Evolutionary conservation across 495 filamentous ascomycete species (phyloP).

Genomic region (Hypoxylon cercidicola): DNA sequence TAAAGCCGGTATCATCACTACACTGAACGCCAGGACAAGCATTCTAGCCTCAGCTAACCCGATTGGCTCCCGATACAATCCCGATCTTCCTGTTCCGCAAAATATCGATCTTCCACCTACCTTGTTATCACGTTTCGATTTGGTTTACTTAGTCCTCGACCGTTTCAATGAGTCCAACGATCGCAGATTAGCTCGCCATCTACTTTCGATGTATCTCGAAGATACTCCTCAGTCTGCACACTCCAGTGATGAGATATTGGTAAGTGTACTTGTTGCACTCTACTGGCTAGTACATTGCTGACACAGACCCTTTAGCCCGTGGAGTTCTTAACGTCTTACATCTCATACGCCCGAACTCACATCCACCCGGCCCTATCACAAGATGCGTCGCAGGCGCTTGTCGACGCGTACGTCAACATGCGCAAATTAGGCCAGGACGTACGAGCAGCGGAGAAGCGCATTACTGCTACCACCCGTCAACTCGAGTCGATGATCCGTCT

Average conservation of each 20-base stretch:
- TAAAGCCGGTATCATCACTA: constrained; percentile 99
- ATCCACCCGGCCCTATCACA: constrained; percentile 82
- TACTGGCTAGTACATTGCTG: constrained; percentile 28
- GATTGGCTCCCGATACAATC: constrained; percentile 97
- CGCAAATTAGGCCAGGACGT: constrained; percentile 95
- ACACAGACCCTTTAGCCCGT: constrained; percentile 69
- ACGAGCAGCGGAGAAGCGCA: constrained; percentile 90
- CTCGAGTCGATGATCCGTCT: constrained; percentile 97
- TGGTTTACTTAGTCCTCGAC: constrained; percentile 96
- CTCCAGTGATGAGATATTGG: constrained; percentile 72
- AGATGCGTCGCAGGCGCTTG: constrained; percentile 81
- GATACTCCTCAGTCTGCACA: constrained; percentile 90
- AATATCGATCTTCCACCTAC: constrained; percentile 98
- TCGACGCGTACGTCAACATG: constrained; percentile 92
- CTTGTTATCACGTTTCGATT: constrained; percentile 91
- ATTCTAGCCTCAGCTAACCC: constrained; percentile 97
- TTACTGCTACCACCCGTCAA: constrained; percentile 96
- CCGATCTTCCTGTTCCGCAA: constrained; percentile 92
- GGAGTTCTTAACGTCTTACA: constrained; percentile 95
- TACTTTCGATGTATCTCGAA: constrained; percentile 97
- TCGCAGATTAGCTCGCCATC: constrained; percentile 86
- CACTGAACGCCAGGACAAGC: constrained; percentile 91
- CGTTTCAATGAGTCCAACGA: constrained; percentile 89
- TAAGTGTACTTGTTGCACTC: constrained; percentile 57
- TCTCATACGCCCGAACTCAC: constrained; percentile 93